These are phyloP conservation scores for Wickerhamiella brachini DNA, from an alignment of 805 yeast species.

Conservation along the genomic window DNA sequence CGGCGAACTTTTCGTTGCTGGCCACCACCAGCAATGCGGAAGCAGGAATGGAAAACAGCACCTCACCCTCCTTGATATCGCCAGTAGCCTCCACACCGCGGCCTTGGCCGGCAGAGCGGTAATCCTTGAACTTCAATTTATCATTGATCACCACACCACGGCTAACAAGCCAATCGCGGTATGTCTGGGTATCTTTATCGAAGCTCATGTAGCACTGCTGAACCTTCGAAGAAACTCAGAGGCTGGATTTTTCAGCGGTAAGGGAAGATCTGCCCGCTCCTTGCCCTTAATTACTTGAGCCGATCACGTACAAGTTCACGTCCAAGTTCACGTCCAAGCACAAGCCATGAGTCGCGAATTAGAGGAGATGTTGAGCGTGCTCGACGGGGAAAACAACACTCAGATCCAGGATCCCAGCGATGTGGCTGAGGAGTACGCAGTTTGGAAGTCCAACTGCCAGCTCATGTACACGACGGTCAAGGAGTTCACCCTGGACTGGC, in stretches of 20 bases:
- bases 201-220: conserved; percentile 15
- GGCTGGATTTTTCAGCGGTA: neutral
- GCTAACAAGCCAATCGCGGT: conserved; percentile 32
- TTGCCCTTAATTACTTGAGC: neutral
- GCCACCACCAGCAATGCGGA: conserved; percentile 41
- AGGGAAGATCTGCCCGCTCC: neutral
- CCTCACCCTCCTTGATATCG: conserved; percentile 48
- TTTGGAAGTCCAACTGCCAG: conserved; percentile 80
- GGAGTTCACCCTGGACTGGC: conserved; percentile 55
- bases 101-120: conserved; percentile 49
- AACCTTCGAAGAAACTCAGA: too few species aligned
- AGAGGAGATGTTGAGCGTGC: neutral
- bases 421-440: conserved; percentile 24
- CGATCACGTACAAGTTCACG: neutral
- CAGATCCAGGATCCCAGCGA: neutral
- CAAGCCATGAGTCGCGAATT: neutral
- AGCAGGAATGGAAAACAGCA: conserved; percentile 57
- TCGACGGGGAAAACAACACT: neutral
- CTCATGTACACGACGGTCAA: conserved; percentile 60
- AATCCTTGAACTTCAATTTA: conserved; percentile 48
- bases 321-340: too few species aligned
- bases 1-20: conserved; percentile 24
- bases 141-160: conserved; percentile 38
- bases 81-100: conserved; percentile 58
- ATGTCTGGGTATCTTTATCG: conserved; percentile 27